Evolutionary conservation across 2,329 filamentous ascomycete genomes (phyloP), one percentile per base, ranked within the genome.

Genomic region (Arthrobotrys conoides): DNA sequence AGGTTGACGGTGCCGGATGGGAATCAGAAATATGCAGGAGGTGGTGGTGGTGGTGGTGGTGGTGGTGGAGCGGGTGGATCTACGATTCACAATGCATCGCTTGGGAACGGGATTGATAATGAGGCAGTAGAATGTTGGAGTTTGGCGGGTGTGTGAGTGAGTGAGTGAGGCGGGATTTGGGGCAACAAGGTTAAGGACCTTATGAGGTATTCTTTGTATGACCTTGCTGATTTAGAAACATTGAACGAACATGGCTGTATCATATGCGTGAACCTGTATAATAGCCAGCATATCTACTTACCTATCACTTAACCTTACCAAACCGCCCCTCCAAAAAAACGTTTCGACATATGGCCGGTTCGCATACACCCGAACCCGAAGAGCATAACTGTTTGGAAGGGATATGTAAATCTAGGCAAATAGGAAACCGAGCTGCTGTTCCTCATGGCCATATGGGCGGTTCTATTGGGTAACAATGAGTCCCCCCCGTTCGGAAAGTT

Each of bases 61-160:
- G 24, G 10, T 10, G 41, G 27, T 44, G 57, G 41, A 33, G 71
- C 57, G 46, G 71, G 72, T 36, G 75, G 64, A 49, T 59, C 55
- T 76, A 49, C 38, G 44, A 59, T 55, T 76, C 61, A 41, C n/a
- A 65, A 66, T 65, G 65, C 57, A 36, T 57, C 49, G 66, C 63
- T 70, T 57, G 59, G 30, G 27, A 73, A 67, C 16, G 76, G 63
- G 38, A 49, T 70, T 70, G 80, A 75, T 65, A 76, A 49, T 48
- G 73, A 77, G 20, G 73, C 67, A 41, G 80, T 66, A 51, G 80
- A 80, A 64, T 81, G 80, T 73, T 81, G 80, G 80, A 71, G 41
- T 49, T 46, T 81, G 72, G 80, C 80, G 30, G 80, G 80, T 24
- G 71, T 81, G 44, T 81, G 77, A 80, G 10, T 18, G 36, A 38